phyloP scores from a whole-genome alignment of 345 rosid genomes.

The Hibiscus syriacus region DNA sequence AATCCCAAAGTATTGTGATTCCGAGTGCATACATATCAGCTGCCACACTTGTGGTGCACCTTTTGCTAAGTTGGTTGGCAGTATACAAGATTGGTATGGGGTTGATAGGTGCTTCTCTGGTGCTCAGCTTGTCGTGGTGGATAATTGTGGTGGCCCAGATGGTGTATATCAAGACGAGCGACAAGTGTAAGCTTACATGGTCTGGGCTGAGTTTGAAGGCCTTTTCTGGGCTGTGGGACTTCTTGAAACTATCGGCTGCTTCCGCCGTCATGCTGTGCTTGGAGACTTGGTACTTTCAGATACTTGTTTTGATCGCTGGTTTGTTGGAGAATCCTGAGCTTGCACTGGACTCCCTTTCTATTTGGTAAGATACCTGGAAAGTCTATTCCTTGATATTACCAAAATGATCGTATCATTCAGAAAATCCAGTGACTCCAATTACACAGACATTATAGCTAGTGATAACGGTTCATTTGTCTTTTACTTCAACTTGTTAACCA shows the following conservation, averaged over 20 bases:
- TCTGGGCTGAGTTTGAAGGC: constrained; percentile 52
- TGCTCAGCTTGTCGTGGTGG: constrained; percentile 80
- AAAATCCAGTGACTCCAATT: too few relatives aligned
- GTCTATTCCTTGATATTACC: background rate
- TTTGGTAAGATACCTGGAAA: constrained; percentile 40
- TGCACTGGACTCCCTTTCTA: constrained; percentile 60
- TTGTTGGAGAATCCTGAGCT: constrained; percentile 60
- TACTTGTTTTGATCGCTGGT: constrained; percentile 72
- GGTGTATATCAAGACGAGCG: constrained; percentile 39
- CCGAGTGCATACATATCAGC: constrained; percentile 71
- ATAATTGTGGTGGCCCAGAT: constrained; percentile 53
- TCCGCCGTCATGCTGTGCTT: constrained; percentile 92
- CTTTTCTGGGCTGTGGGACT: constrained; percentile 61
- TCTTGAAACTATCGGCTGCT: constrained; percentile 55
- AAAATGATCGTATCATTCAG: too few relatives aligned
- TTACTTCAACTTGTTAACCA: too few relatives aligned
- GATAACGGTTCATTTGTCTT: too few relatives aligned
- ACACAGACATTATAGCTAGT: too few relatives aligned
- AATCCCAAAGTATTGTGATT: constrained; percentile 52
- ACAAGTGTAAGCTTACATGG: constrained; percentile 57
- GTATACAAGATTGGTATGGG: constrained; percentile 38
- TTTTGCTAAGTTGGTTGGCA: constrained; percentile 44
- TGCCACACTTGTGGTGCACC: constrained; percentile 40
- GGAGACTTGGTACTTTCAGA: constrained; percentile 82
- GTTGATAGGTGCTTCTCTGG: constrained; percentile 55